Evolutionary conservation across 1,139 yeast species (phyloP).

Genomic region (Pichia cactophila): DNA sequence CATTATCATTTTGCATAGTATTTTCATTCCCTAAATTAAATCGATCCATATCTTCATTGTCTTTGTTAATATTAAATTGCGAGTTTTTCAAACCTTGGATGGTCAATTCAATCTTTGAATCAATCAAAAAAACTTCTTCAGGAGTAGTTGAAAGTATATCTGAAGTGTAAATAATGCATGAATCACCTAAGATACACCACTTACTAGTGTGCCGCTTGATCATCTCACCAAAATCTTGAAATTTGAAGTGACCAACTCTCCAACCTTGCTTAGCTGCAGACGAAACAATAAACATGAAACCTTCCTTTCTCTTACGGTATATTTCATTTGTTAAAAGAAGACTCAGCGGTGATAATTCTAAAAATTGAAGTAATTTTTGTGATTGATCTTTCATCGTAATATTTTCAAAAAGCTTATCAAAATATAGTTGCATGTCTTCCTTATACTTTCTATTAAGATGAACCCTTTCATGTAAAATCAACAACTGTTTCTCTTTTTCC

Average conservation of each 20-base stretch:
- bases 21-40: conserved; percentile 7
- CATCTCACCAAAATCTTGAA: conserved; percentile 77
- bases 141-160: conserved; percentile 83
- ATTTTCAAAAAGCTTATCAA: conserved; percentile 50
- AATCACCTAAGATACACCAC: conserved; percentile 83
- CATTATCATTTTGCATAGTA: conserved; percentile 20
- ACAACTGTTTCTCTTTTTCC: neutral
- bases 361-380: conserved; percentile 72
- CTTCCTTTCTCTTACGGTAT: conserved; percentile 83
- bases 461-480: conserved; percentile 2
- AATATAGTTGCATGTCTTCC: conserved; percentile 47
- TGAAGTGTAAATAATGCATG: conserved; percentile 79
- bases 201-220: conserved; percentile 82
- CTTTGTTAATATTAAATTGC: neutral
- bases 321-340: conserved; percentile 76
- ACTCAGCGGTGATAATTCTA: conserved; percentile 85
- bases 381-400: conserved; percentile 74
- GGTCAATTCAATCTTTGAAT: conserved; percentile 53
- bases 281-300: conserved; percentile 70
- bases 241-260: conserved; percentile 85
- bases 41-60: conserved; percentile 1
- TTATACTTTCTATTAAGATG: conserved; percentile 15
- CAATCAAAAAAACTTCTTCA: conserved; percentile 83
- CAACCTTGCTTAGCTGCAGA: conserved; percentile 88
- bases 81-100: conserved; percentile 37